A percentile compares a stretch with the other conserved stretches of the same genome.
These are phyloP conservation scores for Pyrenula aspistea DNA, from an alignment of 495 filamentous ascomycete genomes.

Conservation along the genomic window DNA sequence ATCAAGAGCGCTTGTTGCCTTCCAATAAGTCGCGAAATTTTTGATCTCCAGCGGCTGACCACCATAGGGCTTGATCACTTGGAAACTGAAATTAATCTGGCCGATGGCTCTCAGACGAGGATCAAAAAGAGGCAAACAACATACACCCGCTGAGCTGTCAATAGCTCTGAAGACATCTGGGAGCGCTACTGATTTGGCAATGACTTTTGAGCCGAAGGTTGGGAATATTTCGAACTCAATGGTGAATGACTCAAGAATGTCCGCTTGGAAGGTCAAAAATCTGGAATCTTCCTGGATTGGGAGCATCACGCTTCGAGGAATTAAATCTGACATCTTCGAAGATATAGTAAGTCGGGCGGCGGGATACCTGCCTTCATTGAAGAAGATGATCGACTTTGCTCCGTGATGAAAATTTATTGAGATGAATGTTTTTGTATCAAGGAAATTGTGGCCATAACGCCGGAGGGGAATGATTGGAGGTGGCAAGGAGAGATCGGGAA, in stretches of 20 bases:
- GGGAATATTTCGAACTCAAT: conserved; percentile 98
- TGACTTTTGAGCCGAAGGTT: conserved; percentile 92
- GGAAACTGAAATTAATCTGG: conserved; percentile 83
- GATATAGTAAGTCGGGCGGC: conserved; percentile 92
- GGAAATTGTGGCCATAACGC: conserved; percentile 94
- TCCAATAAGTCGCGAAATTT: conserved; percentile 98
- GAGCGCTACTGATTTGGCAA: conserved; percentile 85
- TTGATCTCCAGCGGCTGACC: conserved; percentile 93
- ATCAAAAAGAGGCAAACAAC: conserved; percentile 83
- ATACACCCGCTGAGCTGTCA: conserved; percentile 63
- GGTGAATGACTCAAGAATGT: conserved; percentile 80
- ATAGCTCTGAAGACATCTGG: conserved; percentile 70
- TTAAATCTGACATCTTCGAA: conserved; percentile 87
- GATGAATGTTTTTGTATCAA: conserved; percentile 91
- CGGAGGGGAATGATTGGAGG: conserved; percentile 91
- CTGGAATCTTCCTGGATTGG: conserved; percentile 93
- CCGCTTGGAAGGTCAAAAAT: conserved; percentile 88
- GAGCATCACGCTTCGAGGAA: conserved; percentile 87
- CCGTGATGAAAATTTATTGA: conserved; percentile 70
- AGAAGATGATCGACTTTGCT: conserved; percentile 69
- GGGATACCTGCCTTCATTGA: conserved; percentile 90
- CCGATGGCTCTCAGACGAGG: conserved; percentile 87
- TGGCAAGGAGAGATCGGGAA: conserved; percentile 83
- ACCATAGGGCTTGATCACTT: conserved; percentile 92
- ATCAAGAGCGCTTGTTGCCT: conserved; percentile 85